Evolutionary conservation across 208 protist species (phyloP).

Genomic region (Trichomonas gallinae): DNA sequence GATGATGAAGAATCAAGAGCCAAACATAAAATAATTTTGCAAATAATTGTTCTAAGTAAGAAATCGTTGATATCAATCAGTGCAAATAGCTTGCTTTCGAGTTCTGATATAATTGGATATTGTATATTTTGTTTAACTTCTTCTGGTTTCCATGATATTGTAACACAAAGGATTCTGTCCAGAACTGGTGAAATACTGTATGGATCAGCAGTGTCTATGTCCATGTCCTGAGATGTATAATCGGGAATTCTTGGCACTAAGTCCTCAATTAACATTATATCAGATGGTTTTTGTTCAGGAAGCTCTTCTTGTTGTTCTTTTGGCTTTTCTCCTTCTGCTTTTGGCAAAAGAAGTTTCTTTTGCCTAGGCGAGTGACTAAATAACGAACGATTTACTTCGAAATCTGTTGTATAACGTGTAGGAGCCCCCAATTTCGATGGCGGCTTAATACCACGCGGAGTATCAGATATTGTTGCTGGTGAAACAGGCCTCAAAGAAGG

Average conservation of each 20-base stretch:
- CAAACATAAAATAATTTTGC: not conserved
- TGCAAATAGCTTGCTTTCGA: not conserved
- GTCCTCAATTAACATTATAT: not conserved
- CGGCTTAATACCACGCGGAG: not conserved
- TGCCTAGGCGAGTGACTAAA: not conserved
- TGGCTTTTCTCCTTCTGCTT: not conserved
- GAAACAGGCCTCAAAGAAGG: not conserved
- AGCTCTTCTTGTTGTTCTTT: not conserved
- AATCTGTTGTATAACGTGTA: not conserved
- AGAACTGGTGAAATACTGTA: not conserved
- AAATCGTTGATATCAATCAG: conserved; percentile 18
- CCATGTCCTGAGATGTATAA: not conserved
- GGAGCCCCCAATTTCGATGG: not conserved
- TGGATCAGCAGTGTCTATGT: not conserved
- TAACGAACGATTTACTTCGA: conserved; percentile 17
- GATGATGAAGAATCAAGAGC: not conserved
- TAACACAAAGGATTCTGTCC: not conserved
- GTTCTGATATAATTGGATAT: not conserved
- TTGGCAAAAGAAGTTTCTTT: not conserved
- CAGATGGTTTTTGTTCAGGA: not conserved
- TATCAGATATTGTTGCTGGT: not conserved
- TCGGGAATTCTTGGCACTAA: not conserved
- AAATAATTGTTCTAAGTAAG: not conserved
- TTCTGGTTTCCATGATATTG: not conserved
- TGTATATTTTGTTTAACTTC: not conserved